A percentile compares a stretch with the other conserved stretches of the same genome.
phyloP scores from a whole-genome alignment of 2,329 filamentous ascomycete genomes.

The Colletotrichum somersetense region DNA sequence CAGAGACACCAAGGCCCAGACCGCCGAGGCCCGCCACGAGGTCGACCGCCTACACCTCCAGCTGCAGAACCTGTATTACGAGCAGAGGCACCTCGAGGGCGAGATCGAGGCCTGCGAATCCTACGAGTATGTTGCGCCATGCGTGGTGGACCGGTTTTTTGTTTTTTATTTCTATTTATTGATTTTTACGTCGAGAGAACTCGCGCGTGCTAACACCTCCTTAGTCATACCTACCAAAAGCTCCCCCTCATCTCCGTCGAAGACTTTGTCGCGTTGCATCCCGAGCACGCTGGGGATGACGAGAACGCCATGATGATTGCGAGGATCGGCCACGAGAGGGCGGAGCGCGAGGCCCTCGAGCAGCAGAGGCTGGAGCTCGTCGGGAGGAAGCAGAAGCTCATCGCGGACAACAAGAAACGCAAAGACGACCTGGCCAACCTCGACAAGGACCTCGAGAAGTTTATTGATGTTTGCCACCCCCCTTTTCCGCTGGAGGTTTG shows the following conservation, averaged over 20 bases:
- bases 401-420: constrained; percentile 85
- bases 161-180: too few relatives aligned
- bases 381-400: constrained; percentile 73
- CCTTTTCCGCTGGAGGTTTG: neutral
- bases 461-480: constrained; percentile 79
- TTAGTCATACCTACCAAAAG: constrained; percentile 86
- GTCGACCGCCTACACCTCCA: constrained; percentile 93
- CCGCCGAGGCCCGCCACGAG: constrained; percentile 88
- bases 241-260: constrained; percentile 87
- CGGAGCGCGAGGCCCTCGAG: constrained; percentile 86
- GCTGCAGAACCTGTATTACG: constrained; percentile 96
- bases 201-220: constrained; percentile 45
- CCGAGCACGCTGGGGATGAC: constrained; percentile 78
- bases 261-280: constrained; percentile 82
- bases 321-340: constrained; percentile 90
- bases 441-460: constrained; percentile 92
- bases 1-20: constrained; percentile 86
- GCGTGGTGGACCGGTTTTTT: neutral
- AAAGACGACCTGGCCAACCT: constrained; percentile 93
- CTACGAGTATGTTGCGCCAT: constrained; percentile 76
- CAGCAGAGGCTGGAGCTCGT: constrained; percentile 83
- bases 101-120: constrained; percentile 93
- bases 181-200: constrained; percentile 30
- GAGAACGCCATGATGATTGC: constrained; percentile 89
- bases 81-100: constrained; percentile 89